These are phyloP conservation scores for Paramecium octaurelia DNA, from an alignment of 73 alveolate species.

Conservation along the genomic window DNA sequence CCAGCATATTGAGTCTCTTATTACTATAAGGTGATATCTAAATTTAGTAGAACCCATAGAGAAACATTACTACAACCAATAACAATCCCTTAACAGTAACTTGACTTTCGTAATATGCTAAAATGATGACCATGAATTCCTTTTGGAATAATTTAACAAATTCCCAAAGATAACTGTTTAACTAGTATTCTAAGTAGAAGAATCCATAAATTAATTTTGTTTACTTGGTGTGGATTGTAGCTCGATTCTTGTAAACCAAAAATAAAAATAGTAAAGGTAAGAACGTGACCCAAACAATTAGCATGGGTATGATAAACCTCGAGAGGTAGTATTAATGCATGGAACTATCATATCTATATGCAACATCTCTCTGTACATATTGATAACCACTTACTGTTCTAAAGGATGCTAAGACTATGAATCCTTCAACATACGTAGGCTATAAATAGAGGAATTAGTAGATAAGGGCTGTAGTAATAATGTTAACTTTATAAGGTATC, in stretches of 20 bases:
- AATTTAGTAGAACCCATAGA: constrained; percentile 12
- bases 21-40: constrained; percentile 36
- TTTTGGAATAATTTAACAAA: constrained; percentile 50
- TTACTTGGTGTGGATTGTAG: background rate
- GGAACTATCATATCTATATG: constrained; percentile 18
- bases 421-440: background rate
- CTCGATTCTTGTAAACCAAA: background rate
- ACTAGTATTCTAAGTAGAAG: constrained; percentile 31
- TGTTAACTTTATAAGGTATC: background rate
- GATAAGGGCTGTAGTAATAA: constrained; percentile 14
- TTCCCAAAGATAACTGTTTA: constrained; percentile 53
- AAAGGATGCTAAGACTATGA: constrained; percentile 10
- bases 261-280: constrained; percentile 27
- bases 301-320: constrained; percentile 16
- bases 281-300: constrained; percentile 34
- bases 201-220: constrained; percentile 45
- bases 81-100: constrained; percentile 42
- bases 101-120: background rate
- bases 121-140: constrained; percentile 35
- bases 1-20: constrained; percentile 43
- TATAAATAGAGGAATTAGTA: background rate
- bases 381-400: constrained; percentile 31
- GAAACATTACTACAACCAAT: background rate
- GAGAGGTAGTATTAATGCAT: background rate
- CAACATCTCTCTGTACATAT: constrained; percentile 50